Conservation (phyloP, 805 yeast genomes). For the Candida chilensis region DNA sequence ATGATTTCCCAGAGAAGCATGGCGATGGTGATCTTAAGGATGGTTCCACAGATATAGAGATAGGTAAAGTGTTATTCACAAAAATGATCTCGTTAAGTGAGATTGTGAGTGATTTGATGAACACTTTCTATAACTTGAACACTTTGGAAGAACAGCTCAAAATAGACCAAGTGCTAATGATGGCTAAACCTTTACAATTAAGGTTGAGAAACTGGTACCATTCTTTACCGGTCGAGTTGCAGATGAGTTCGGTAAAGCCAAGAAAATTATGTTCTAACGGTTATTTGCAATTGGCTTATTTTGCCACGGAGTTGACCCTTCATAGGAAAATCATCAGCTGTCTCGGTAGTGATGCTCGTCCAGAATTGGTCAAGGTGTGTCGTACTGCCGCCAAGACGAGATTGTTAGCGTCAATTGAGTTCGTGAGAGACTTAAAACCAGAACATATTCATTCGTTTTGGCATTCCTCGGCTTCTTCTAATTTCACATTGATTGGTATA, state of each 20-base stretch:
- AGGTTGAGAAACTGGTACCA: conserved; percentile 71
- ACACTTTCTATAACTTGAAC: conserved; percentile 61
- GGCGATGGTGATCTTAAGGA: conserved; percentile 40
- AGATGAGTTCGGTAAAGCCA: conserved; percentile 51
- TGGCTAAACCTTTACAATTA: conserved; percentile 78
- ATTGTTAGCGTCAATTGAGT: conserved; percentile 72
- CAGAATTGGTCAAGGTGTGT: conserved; percentile 57
- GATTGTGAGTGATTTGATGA: conserved; percentile 64
- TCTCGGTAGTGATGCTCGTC: conserved; percentile 36
- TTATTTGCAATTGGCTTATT: conserved; percentile 73
- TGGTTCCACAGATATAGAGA: conserved; percentile 60
- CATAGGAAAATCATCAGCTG: conserved; percentile 69
- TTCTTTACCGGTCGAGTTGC: conserved; percentile 53
- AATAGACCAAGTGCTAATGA: conserved; percentile 58
- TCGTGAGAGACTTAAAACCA: conserved; percentile 63
- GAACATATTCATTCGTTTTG: conserved; percentile 86
- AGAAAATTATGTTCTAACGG: conserved; percentile 67
- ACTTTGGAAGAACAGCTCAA: conserved; percentile 48
- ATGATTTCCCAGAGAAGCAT: conserved; percentile 73
- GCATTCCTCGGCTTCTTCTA: conserved; percentile 76
- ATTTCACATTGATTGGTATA: conserved; percentile 76
- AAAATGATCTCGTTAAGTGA: conserved; percentile 57
- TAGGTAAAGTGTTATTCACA: conserved; percentile 62
- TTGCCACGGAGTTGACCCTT: conserved; percentile 81
- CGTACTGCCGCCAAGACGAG: conserved; percentile 81